Evolutionary conservation across 768 basidiomycete genomes (phyloP).

Genomic region (Boletus bicolor): DNA sequence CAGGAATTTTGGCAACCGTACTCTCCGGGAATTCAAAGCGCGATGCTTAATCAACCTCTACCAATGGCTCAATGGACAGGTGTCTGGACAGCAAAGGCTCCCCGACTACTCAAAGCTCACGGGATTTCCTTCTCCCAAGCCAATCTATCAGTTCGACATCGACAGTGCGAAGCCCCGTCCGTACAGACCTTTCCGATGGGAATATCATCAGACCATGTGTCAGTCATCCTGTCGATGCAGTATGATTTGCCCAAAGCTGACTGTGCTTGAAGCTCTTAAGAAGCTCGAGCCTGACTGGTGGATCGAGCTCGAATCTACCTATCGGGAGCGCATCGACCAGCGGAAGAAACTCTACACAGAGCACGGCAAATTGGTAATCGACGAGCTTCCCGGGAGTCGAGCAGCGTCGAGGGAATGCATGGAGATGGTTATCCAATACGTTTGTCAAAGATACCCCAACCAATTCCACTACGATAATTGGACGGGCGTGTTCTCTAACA

Average conservation of each 20-base stretch:
- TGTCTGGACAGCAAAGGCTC: slow-evolving; percentile 11
- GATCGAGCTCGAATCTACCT: slow-evolving; percentile 56
- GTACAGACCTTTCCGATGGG: slow-evolving; percentile 56
- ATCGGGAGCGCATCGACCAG: slow-evolving; percentile 41
- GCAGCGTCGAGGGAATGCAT: slow-evolving; percentile 49
- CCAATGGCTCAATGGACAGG: slow-evolving; percentile 7
- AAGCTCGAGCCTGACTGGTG: slow-evolving; percentile 52
- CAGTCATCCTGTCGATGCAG: slow-evolving; percentile 7
- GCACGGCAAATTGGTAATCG: slow-evolving; percentile 42
- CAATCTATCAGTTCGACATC: slow-evolving; percentile 43
- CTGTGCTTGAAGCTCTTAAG: slow-evolving; percentile 35
- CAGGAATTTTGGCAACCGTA: slow-evolving; percentile 1
- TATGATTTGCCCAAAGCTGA: neutral
- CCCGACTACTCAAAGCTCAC: slow-evolving; percentile 43
- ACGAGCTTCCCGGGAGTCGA: slow-evolving; percentile 48
- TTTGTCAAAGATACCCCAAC: slow-evolving; percentile 55
- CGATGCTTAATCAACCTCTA: neutral
- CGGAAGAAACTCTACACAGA: slow-evolving; percentile 37
- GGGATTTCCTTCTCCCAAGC: slow-evolving; percentile 42
- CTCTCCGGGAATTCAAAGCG: neutral
- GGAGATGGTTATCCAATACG: slow-evolving; percentile 54
- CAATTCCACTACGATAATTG: slow-evolving; percentile 41
- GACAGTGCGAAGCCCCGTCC: slow-evolving; percentile 44
- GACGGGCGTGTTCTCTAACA: slow-evolving; percentile 40
- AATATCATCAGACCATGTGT: slow-evolving; percentile 58